Percentiles rank a stretch among this genome's conserved stretches.
Evolutionary conservation across 371 early-diverging fungal genomes (phyloP).

Genomic region (Encephalitozoon hellem): DNA sequence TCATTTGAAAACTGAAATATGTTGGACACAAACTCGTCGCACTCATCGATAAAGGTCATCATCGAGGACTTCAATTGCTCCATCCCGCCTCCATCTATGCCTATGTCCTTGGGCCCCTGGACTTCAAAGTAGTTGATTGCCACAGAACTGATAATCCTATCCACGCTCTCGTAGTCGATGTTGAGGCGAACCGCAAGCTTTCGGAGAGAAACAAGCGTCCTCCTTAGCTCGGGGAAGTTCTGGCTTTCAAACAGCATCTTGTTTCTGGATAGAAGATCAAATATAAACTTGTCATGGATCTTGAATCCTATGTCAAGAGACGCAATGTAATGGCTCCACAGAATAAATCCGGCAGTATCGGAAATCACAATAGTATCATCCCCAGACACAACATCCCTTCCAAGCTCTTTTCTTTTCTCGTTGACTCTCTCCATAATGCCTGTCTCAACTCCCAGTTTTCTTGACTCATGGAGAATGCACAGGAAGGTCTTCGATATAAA

Average conservation of each 20-base stretch:
- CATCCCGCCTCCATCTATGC: neutral
- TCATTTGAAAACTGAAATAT: conserved; percentile 23
- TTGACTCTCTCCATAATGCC: conserved; percentile 10
- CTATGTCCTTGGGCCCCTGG: neutral
- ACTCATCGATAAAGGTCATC: conserved; percentile 19
- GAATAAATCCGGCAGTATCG: conserved; percentile 15
- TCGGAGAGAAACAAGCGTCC: conserved; percentile 7
- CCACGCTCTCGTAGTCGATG: conserved; percentile 11
- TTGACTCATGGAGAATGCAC: conserved; percentile 3
- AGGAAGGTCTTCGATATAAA: neutral
- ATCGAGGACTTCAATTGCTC: neutral
- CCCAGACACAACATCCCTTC: neutral
- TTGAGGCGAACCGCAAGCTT: neutral
- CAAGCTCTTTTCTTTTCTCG: neutral
- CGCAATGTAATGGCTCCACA: conserved; percentile 15
- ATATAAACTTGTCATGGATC: neutral
- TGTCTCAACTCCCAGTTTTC: neutral
- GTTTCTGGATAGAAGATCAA: neutral
- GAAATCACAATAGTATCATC: neutral
- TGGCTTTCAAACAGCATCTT: neutral
- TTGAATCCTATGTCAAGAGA: neutral
- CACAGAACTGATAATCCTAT: conserved; percentile 30
- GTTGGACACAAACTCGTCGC: conserved; percentile 5
- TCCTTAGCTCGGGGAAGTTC: neutral
- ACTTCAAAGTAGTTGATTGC: conserved; percentile 20